A percentile compares a stretch with the other conserved stretches of the same genome.
Conservation (phyloP, 23 red algal species). For the Gracilaria domingensis region DNA sequence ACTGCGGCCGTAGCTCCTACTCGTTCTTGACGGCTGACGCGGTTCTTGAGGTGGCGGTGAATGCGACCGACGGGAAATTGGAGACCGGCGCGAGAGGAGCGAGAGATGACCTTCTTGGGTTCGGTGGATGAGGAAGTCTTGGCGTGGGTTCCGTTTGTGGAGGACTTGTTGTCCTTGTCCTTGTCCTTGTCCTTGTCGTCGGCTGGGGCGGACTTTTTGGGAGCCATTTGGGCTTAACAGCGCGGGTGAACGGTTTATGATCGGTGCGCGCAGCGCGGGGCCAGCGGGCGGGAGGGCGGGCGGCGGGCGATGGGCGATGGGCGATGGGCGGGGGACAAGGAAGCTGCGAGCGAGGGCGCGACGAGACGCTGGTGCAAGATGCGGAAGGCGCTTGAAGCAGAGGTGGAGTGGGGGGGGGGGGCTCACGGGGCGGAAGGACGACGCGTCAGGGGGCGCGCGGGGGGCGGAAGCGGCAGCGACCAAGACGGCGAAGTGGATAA, state of each 20-base stretch:
- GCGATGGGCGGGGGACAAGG: neutral
- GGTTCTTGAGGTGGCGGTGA: constrained; percentile 90
- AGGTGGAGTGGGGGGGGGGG: neutral
- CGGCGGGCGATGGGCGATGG: neutral
- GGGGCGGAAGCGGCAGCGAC: too few relatives aligned
- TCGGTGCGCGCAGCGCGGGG: neutral
- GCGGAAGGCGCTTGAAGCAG: too few relatives aligned
- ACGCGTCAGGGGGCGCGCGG: too few relatives aligned
- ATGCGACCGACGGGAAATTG: constrained; percentile 95
- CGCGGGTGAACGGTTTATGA: neutral
- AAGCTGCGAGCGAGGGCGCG: neutral
- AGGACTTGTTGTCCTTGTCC: neutral
- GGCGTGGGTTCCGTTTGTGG: constrained; percentile 1
- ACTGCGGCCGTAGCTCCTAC: constrained; percentile 95
- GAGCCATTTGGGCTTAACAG: constrained; percentile 24
- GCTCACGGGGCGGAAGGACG: too few relatives aligned
- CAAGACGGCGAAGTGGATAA: too few relatives aligned
- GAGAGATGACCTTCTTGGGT: constrained; percentile 73
- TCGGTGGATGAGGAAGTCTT: constrained; percentile 22
- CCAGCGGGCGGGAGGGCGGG: too few relatives aligned
- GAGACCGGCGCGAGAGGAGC: constrained; percentile 79
- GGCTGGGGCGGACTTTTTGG: constrained; percentile 5
- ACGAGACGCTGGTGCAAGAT: neutral
- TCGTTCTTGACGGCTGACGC: constrained; percentile 75
- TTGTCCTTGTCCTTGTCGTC: constrained; percentile 30